These are phyloP conservation scores for Blastomyces emzantsi DNA, from an alignment of 2,329 filamentous ascomycete species.

Conservation along the genomic window DNA sequence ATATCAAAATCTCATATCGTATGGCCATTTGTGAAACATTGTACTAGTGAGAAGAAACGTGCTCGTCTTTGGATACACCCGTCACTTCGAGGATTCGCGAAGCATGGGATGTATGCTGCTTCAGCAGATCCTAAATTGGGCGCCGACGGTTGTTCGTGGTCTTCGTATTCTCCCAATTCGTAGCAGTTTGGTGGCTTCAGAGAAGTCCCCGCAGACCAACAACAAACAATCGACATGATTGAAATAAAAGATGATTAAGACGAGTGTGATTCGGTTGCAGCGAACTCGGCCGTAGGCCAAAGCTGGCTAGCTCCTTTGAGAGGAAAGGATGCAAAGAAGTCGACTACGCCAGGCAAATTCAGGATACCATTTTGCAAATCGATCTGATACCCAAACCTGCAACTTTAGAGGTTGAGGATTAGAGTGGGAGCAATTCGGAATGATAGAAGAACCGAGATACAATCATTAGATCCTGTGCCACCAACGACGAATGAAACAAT, in stretches of 20 bases:
- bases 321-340: not conserved
- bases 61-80: not conserved
- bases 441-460: not conserved
- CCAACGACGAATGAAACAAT: not conserved
- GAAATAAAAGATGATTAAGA: not conserved
- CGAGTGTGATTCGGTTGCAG: not conserved
- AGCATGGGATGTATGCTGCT: not conserved
- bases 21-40: not conserved
- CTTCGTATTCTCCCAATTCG: not conserved
- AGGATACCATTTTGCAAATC: not conserved
- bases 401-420: not conserved
- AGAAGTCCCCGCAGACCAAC: conserved; percentile 1
- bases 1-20: not conserved
- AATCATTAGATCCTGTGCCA: conserved; percentile 1
- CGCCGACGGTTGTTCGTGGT: not conserved
- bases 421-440: too few species aligned
- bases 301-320: not conserved
- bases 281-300: not conserved
- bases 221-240: not conserved
- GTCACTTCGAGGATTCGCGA: not conserved
- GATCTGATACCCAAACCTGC: not conserved
- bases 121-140: not conserved
- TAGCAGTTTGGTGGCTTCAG: not conserved
- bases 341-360: not conserved
- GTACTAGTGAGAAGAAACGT: not conserved